phyloP scores from a whole-genome alignment of 2,329 filamentous ascomycete genomes.

The Kalmusia sp. region DNA sequence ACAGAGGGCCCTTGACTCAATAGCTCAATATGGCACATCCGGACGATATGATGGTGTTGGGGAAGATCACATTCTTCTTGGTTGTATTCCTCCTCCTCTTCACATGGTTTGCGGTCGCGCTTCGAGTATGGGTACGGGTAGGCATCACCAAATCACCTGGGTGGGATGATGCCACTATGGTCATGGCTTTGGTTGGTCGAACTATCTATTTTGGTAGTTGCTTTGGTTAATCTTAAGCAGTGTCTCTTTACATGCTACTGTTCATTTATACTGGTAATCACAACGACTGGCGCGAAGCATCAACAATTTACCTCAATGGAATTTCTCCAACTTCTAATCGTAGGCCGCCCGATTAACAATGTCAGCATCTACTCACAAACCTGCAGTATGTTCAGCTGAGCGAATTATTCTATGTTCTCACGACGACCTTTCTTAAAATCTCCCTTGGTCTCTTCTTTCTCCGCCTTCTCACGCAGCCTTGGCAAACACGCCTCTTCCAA shows the following conservation, averaged over 20 bases:
- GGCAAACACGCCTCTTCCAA: conserved; percentile 37
- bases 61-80: conserved; percentile 24
- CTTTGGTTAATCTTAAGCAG: conserved; percentile 13
- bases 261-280: conserved; percentile 33
- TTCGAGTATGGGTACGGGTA: conserved; percentile 42
- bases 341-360: conserved; percentile 12
- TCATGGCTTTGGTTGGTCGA: conserved; percentile 32
- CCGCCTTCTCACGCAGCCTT: conserved; percentile 38
- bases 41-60: conserved; percentile 27
- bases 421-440: conserved; percentile 56
- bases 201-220: background rate
- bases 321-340: conserved; percentile 18
- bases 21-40: conserved; percentile 7
- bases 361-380: conserved; percentile 4
- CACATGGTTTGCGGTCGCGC: conserved; percentile 35
- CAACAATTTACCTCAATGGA: conserved; percentile 16
- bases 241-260: conserved; percentile 37
- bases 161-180: conserved; percentile 43
- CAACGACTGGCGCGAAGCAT: conserved; percentile 12
- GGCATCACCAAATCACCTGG: conserved; percentile 42
- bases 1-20: conserved; percentile 8
- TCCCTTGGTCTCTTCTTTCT: conserved; percentile 47
- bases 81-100: conserved; percentile 36
- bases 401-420: conserved; percentile 61
- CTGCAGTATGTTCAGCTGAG: conserved; percentile 38